phyloP scores from a whole-genome alignment of 306 rosid genomes.

The Trichosanthes truncata region DNA sequence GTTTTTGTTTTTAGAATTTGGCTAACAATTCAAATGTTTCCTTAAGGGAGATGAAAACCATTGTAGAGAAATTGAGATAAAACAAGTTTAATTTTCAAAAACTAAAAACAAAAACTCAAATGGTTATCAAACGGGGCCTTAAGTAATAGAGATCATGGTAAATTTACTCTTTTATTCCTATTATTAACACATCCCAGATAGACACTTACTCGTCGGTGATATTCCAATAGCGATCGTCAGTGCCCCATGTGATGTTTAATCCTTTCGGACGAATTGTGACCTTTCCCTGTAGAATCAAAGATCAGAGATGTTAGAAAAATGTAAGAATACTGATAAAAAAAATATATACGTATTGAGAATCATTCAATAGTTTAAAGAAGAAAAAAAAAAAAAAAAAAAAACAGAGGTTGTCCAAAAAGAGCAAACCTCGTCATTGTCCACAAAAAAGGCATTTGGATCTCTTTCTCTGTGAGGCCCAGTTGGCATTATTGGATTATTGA shows the following conservation, averaged over 20 bases:
- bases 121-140: too few relatives aligned
- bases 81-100: too few relatives aligned
- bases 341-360: not conserved
- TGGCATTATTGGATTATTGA: not conserved
- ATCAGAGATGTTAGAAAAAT: not conserved
- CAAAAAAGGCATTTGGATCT: not conserved
- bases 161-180: too few relatives aligned
- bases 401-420: not conserved
- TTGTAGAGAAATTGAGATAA: too few relatives aligned
- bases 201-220: not conserved
- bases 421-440: not conserved
- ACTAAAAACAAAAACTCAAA: too few relatives aligned
- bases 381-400: not conserved
- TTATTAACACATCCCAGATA: not conserved
- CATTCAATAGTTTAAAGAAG: not conserved
- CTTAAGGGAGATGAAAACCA: too few relatives aligned
- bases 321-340: not conserved
- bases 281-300: not conserved
- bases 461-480: not conserved
- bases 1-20: too few relatives aligned
- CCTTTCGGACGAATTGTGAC: not conserved
- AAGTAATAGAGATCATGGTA: too few relatives aligned
- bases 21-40: too few relatives aligned
- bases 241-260: slow-evolving; percentile 6
- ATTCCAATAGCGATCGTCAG: slow-evolving; percentile 1